Evolutionary conservation across 768 basidiomycete genomes (phyloP).

Genomic region (Psilocybe tampanensis): DNA sequence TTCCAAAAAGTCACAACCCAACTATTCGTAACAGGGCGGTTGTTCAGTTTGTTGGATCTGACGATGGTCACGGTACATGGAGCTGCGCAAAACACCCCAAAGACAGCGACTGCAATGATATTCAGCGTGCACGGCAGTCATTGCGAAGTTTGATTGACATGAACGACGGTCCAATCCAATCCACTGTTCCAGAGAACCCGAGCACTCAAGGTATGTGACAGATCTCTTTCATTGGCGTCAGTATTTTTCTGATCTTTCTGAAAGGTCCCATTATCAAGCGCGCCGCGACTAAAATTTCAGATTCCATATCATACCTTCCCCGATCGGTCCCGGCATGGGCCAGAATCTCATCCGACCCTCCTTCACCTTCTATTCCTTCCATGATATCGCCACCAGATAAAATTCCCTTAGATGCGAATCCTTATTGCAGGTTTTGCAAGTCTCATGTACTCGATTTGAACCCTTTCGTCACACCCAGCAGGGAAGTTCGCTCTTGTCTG

Average conservation of each 20-base stretch:
- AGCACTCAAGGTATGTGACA: neutral
- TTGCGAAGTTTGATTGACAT: too few relatives aligned
- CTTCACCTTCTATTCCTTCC: neutral
- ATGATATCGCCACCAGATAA: neutral
- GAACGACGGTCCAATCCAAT: too few relatives aligned
- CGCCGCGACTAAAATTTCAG: too few relatives aligned
- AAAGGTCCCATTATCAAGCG: too few relatives aligned
- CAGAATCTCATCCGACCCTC: conserved; percentile 8
- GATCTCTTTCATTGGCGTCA: too few relatives aligned
- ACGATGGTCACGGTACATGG: conserved; percentile 15
- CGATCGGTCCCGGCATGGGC: conserved; percentile 18
- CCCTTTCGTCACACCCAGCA: too few relatives aligned
- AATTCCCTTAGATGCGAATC: conserved; percentile 6
- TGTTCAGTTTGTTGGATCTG: conserved; percentile 8
- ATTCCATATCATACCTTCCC: conserved; percentile 13
- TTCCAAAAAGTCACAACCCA: neutral
- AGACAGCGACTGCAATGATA: neutral
- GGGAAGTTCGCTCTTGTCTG: conserved; percentile 3
- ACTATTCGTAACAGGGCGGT: conserved; percentile 12
- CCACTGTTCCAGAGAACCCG: conserved; percentile 9
- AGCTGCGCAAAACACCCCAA: conserved; percentile 8
- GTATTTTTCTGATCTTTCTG: too few relatives aligned
- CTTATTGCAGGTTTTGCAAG: conserved; percentile 12
- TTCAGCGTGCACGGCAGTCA: conserved; percentile 3
- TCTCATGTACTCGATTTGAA: too few relatives aligned